Conservation (phyloP, 805 yeast genomes). For the Candida methanosorbosa region DNA sequence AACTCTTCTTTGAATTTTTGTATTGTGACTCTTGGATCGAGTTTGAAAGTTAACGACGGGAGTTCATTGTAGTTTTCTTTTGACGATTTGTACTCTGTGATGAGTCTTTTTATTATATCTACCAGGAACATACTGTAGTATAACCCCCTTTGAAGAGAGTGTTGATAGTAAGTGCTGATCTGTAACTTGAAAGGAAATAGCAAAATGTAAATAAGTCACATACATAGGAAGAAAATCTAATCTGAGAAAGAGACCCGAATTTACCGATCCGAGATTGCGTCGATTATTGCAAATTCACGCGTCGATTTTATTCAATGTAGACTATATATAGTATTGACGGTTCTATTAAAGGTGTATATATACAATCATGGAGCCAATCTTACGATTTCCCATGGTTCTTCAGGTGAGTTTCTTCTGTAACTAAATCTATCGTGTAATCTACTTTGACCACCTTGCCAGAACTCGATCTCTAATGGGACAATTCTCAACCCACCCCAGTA, state of each 20-base stretch:
- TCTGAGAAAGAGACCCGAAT: no score
- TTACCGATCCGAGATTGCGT: neutral
- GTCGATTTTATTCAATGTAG: neutral
- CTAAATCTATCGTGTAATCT: constrained; percentile 86
- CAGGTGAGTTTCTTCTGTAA: constrained; percentile 45
- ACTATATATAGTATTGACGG: neutral
- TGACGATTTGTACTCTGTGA: neutral
- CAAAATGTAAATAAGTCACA: no score
- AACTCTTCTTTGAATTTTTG: neutral
- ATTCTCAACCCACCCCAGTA: constrained; percentile 94
- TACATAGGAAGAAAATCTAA: no score
- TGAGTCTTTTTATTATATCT: neutral
- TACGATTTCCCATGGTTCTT: constrained; percentile 49
- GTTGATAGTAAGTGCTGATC: no score
- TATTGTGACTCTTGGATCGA: constrained; percentile 5
- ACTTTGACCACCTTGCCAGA: constrained; percentile 93
- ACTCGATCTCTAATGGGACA: constrained; percentile 84
- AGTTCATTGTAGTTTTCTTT: neutral
- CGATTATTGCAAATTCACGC: neutral
- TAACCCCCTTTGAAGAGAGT: no score
- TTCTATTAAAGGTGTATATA: neutral
- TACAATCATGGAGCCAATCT: constrained; percentile 65
- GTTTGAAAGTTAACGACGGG: constrained; percentile 2
- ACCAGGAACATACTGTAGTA: no score
- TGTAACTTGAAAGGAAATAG: no score